These are phyloP conservation scores for Globisporangium parvum DNA, from an alignment of 352 stramenopile species.

Conservation along the genomic window DNA sequence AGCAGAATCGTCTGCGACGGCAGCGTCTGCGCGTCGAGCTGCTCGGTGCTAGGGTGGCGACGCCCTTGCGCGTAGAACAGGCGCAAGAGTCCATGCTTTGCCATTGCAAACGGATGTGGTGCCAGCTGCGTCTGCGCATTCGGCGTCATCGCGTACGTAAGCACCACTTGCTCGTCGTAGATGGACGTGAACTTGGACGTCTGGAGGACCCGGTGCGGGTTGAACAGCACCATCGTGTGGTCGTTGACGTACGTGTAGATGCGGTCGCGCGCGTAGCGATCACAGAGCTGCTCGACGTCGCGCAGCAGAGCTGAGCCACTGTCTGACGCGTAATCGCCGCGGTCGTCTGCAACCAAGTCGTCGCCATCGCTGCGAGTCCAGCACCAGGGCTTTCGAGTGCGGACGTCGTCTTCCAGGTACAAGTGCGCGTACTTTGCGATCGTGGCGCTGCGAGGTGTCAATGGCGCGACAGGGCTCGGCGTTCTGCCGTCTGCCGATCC, in stretches of 20 bases:
- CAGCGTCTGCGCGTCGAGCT: neutral
- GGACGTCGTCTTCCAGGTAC: slow-evolving; percentile 60
- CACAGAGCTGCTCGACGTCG: slow-evolving; percentile 17
- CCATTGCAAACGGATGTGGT: slow-evolving; percentile 69
- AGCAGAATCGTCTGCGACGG: slow-evolving; percentile 34
- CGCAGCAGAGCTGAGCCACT: neutral
- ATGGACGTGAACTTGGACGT: slow-evolving; percentile 75
- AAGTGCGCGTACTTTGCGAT: slow-evolving; percentile 76
- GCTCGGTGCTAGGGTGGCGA: neutral
- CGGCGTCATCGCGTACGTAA: slow-evolving; percentile 48
- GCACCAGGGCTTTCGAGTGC: slow-evolving; percentile 48
- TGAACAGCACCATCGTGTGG: slow-evolving; percentile 60
- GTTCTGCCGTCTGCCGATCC: neutral
- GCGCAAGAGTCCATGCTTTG: slow-evolving; percentile 50
- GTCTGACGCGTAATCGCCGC: neutral
- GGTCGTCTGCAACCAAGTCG: slow-evolving; percentile 24
- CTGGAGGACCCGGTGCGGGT: slow-evolving; percentile 70
- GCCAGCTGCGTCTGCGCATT: slow-evolving; percentile 31
- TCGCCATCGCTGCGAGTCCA: slow-evolving; percentile 37
- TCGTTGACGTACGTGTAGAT: slow-evolving; percentile 64
- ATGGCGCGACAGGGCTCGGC: slow-evolving; percentile 2
- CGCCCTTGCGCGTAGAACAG: slow-evolving; percentile 28
- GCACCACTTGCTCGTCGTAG: slow-evolving; percentile 72
- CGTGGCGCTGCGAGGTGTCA: slow-evolving; percentile 64
- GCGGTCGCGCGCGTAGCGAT: slow-evolving; percentile 38